phyloP scores from a whole-genome alignment of 805 yeast genomes.

The Cyberlindnera suaveolens region DNA sequence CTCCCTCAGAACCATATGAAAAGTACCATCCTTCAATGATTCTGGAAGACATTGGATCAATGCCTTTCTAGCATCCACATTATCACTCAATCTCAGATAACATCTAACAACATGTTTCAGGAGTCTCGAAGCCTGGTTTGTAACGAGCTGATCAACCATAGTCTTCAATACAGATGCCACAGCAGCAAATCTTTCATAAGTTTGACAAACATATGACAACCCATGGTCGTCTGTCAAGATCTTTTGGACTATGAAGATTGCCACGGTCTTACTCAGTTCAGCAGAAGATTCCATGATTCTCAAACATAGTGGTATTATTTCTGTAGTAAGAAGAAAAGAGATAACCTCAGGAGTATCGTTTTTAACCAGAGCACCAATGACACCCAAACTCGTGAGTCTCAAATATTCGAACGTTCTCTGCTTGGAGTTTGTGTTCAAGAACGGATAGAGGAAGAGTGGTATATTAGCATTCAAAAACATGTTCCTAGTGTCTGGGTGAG shows the following conservation, averaged over 20 bases:
- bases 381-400: conserved; percentile 89
- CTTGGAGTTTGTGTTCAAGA: conserved; percentile 84
- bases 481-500: conserved; percentile 85
- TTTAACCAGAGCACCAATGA: conserved; percentile 92
- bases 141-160: conserved; percentile 83
- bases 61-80: conserved; percentile 84
- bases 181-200: conserved; percentile 90
- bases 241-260: conserved; percentile 91
- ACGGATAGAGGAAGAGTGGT: conserved; percentile 89
- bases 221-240: conserved; percentile 91
- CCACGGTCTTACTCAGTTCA: conserved; percentile 91
- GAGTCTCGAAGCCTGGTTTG: conserved; percentile 73
- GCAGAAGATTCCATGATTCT: conserved; percentile 94
- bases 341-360: conserved; percentile 95
- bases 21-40: conserved; percentile 82
- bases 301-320: conserved; percentile 89
- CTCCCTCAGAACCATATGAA: conserved; percentile 70
- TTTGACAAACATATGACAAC: conserved; percentile 85
- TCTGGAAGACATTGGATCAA: conserved; percentile 80
- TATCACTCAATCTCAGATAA: conserved; percentile 84
- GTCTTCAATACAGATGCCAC: conserved; percentile 80
- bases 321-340: conserved; percentile 86
- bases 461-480: conserved; percentile 84
- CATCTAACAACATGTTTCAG: conserved; percentile 93
- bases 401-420: conserved; percentile 92